Evolutionary conservation across 2,329 filamentous ascomycete species (phyloP).

Genomic region (Epichloe uncinata): DNA sequence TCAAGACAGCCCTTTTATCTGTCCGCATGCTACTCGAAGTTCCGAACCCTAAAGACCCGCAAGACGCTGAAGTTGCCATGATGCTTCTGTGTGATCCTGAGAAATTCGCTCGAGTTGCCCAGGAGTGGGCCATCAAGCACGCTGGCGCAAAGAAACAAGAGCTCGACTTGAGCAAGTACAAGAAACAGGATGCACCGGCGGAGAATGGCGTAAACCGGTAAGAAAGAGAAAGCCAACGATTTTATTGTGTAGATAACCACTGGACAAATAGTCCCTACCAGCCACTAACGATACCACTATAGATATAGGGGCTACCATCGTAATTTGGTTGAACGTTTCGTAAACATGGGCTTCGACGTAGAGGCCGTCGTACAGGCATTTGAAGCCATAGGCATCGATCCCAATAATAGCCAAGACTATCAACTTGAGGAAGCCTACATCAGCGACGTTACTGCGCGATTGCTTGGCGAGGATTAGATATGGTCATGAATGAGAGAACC

Average conservation of each 20-base stretch:
- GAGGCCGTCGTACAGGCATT: slow-evolving; percentile 80
- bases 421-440: slow-evolving; percentile 82
- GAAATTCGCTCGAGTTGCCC: slow-evolving; percentile 66
- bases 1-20: slow-evolving; percentile 89
- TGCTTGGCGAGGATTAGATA: slow-evolving; percentile 66
- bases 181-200: slow-evolving; percentile 16
- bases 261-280: not conserved
- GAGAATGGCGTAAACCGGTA: slow-evolving; percentile 17
- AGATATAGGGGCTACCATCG: slow-evolving; percentile 85
- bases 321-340: slow-evolving; percentile 69
- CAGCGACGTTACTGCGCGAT: slow-evolving; percentile 74
- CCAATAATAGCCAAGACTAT: slow-evolving; percentile 65
- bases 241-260: not conserved
- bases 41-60: slow-evolving; percentile 90
- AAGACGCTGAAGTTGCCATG: slow-evolving; percentile 87
- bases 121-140: slow-evolving; percentile 79
- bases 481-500: not conserved
- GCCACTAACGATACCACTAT: not conserved
- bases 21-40: slow-evolving; percentile 85
- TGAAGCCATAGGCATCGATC: slow-evolving; percentile 66
- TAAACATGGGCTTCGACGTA: slow-evolving; percentile 82
- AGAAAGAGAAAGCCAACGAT: not conserved
- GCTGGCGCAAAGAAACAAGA: slow-evolving; percentile 55
- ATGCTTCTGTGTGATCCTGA: slow-evolving; percentile 75
- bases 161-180: slow-evolving; percentile 24